Conservation (phyloP, 116 monocot species). For the Zostera marina region DNA sequence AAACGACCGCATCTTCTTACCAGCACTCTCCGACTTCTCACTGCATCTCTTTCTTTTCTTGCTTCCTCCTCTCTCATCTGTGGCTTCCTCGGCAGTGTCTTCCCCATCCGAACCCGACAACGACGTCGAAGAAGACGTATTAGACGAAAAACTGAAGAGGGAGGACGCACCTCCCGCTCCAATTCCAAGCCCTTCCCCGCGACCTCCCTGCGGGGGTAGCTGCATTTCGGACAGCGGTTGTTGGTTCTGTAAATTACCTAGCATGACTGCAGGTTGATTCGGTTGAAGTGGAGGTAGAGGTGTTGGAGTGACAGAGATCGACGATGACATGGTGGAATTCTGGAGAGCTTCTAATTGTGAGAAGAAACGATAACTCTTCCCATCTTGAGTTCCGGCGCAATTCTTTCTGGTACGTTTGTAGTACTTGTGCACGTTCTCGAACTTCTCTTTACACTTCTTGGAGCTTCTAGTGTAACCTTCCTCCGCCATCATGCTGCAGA, state of each 20-base stretch:
- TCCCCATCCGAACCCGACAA: conserved; percentile 41
- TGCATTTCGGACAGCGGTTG: background rate
- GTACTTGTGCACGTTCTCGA: conserved; percentile 96
- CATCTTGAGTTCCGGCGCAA: conserved; percentile 75
- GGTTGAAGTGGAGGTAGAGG: background rate
- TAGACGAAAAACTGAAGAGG: conserved; percentile 40
- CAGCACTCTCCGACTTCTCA: conserved; percentile 1
- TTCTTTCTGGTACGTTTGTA: conserved; percentile 87
- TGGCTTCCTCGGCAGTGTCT: conserved; percentile 24
- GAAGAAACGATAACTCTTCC: conserved; percentile 95
- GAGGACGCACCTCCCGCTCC: background rate
- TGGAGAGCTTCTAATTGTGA: conserved; percentile 70
- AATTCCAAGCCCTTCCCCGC: background rate
- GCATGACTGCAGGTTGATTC: background rate
- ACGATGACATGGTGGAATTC: conserved; percentile 4
- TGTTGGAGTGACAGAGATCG: background rate
- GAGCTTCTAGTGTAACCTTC: conserved; percentile 64
- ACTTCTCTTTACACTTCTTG: conserved; percentile 98
- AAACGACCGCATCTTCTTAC: conserved; percentile 53
- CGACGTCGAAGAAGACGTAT: conserved; percentile 26
- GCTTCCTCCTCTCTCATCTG: conserved; percentile 7
- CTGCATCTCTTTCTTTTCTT: conserved; percentile 27
- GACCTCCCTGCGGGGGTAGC: background rate
- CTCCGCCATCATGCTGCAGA: conserved; percentile 54
- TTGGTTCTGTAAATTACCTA: background rate